Conservation (phyloP, 2,329 filamentous ascomycete genomes). For the Pseudogymnoascus sp. region DNA sequence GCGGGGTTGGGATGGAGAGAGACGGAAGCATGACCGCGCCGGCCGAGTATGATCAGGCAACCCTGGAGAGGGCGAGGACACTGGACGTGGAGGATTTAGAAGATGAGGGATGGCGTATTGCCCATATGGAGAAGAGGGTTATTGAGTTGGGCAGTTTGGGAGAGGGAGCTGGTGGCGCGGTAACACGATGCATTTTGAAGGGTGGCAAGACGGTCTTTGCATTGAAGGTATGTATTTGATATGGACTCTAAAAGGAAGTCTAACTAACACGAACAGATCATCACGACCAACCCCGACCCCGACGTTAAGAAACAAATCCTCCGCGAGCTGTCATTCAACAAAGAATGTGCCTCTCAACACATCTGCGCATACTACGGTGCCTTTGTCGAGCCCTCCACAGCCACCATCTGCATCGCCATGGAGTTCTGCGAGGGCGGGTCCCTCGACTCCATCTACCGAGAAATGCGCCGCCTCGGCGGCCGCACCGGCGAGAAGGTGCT, state of each 20-base stretch:
- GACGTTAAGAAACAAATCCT: constrained; percentile 98
- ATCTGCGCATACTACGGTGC: constrained; percentile 97
- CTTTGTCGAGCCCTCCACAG: constrained; percentile 91
- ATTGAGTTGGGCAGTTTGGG: constrained; percentile 82
- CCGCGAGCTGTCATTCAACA: constrained; percentile 94
- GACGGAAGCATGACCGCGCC: constrained; percentile 73
- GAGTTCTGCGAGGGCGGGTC: constrained; percentile 97
- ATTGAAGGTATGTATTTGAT: constrained; percentile 61
- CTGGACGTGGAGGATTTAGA: constrained; percentile 91
- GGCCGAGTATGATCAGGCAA: constrained; percentile 70
- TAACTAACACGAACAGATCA: constrained; percentile 54
- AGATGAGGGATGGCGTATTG: constrained; percentile 90
- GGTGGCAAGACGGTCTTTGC: constrained; percentile 93
- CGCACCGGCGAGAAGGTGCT: constrained; percentile 95
- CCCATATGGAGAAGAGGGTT: constrained; percentile 80
- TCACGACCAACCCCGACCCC: constrained; percentile 94
- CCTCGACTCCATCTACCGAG: constrained; percentile 91
- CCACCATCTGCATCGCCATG: constrained; percentile 98
- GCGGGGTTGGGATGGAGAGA: constrained; percentile 68
- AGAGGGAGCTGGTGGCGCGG: constrained; percentile 90
- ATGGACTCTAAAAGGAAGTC: constrained; percentile 13
- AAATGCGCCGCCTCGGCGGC: constrained; percentile 91
- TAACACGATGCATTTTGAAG: constrained; percentile 82
- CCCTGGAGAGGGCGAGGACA: constrained; percentile 70
- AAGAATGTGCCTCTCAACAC: constrained; percentile 88